phyloP scores from a whole-genome alignment of 768 basidiomycete species.

The Trametes elegans region DNA sequence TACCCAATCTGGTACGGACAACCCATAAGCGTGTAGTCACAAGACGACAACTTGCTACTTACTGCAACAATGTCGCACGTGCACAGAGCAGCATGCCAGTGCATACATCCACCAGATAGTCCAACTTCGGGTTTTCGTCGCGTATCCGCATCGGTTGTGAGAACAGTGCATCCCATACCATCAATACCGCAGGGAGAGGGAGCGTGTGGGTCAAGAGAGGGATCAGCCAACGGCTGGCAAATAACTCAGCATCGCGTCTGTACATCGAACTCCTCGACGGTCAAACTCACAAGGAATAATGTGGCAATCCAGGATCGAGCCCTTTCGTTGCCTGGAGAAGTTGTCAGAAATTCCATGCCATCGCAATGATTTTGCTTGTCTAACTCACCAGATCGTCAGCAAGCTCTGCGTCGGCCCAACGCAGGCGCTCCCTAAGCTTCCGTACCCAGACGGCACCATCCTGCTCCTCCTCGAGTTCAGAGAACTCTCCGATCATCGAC shows the following conservation, averaged over 20 bases:
- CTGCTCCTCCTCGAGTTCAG: constrained; percentile 71
- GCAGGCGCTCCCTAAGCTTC: constrained; percentile 56
- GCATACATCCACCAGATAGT: constrained; percentile 69
- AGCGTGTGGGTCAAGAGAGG: constrained; percentile 71
- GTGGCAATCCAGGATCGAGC: constrained; percentile 67
- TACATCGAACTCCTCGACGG: neutral
- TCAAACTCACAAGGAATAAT: constrained; percentile 79
- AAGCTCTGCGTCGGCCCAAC: constrained; percentile 64
- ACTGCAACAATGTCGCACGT: constrained; percentile 52
- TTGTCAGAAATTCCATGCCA: neutral
- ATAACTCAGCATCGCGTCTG: neutral
- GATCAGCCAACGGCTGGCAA: constrained; percentile 67
- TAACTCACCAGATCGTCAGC: constrained; percentile 55
- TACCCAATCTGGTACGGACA: constrained; percentile 53
- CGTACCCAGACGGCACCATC: constrained; percentile 60
- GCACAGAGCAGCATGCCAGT: constrained; percentile 64
- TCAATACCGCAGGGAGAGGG: constrained; percentile 56
- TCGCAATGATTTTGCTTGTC: neutral
- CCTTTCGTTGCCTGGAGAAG: constrained; percentile 53
- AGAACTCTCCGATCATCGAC: constrained; percentile 66
- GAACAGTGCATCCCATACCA: constrained; percentile 73
- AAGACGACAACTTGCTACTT: neutral
- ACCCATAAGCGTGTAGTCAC: neutral
- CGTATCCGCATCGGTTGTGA: constrained; percentile 54
- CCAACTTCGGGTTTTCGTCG: constrained; percentile 56